Percentiles rank a stretch among this genome's conserved stretches.
Evolutionary conservation across 1,139 yeast genomes (phyloP).

Genomic region (Hemisphaericaspora xylofermentans): DNA sequence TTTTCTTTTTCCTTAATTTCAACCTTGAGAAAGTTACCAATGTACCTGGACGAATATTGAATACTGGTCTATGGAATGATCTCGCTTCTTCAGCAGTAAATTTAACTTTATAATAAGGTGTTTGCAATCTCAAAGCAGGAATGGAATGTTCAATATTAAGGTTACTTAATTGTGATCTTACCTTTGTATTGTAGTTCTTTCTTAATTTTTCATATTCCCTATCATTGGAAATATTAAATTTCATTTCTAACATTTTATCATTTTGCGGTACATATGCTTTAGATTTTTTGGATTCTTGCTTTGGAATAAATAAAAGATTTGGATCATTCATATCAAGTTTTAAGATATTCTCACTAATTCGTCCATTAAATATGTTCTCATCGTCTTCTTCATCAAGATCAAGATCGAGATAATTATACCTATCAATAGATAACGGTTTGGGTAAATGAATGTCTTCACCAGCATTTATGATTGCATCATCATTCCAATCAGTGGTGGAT

Average conservation of each 20-base stretch:
- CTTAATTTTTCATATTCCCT: constrained; percentile 78
- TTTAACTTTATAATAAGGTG: constrained; percentile 87
- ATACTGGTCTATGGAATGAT: constrained; percentile 76
- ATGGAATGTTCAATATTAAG: constrained; percentile 87
- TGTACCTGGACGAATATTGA: constrained; percentile 76
- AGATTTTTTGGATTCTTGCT: constrained; percentile 23
- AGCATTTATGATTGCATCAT: constrained; percentile 59
- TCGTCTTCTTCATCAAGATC: constrained; percentile 48
- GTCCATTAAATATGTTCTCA: constrained; percentile 78
- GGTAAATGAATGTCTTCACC: constrained; percentile 22
- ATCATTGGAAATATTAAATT: constrained; percentile 87
- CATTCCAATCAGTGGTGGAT: constrained; percentile 86
- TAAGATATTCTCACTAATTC: constrained; percentile 44
- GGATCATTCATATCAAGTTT: constrained; percentile 88
- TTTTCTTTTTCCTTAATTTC: constrained; percentile 81
- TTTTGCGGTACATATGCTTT: constrained; percentile 47
- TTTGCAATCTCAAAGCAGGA: constrained; percentile 83
- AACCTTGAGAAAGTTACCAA: constrained; percentile 72
- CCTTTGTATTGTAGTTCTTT: constrained; percentile 86
- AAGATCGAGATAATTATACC: constrained; percentile 14
- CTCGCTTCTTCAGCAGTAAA: constrained; percentile 70
- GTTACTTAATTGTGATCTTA: constrained; percentile 90
- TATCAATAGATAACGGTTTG: constrained; percentile 16
- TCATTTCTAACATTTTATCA: constrained; percentile 48
- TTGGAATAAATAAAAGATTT: constrained; percentile 63